Conservation (phyloP, 768 basidiomycete genomes). For the Multifurca ochricompacta region DNA sequence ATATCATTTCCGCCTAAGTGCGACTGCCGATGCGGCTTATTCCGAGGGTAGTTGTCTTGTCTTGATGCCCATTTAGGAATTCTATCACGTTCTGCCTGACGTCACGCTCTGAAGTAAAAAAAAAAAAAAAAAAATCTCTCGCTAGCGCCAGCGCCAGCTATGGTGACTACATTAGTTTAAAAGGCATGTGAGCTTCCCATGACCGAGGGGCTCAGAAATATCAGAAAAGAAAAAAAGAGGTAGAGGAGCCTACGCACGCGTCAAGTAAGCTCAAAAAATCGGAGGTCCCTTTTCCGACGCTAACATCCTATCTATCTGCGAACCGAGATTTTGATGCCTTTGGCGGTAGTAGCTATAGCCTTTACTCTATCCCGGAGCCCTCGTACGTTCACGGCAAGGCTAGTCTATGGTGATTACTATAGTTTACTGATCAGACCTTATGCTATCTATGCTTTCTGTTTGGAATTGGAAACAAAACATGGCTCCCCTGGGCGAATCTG, state of each 20-base stretch:
- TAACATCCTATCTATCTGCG: not conserved
- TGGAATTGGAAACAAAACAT: too few relatives aligned
- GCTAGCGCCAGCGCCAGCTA: too few relatives aligned
- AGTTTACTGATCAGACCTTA: too few relatives aligned
- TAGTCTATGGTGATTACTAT: too few relatives aligned
- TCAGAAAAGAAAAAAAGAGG: too few relatives aligned
- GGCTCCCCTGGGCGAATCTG: too few relatives aligned
- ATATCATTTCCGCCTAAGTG: conserved; percentile 18
- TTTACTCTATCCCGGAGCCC: not conserved
- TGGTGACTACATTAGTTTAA: too few relatives aligned
- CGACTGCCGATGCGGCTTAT: conserved; percentile 8
- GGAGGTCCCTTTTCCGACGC: not conserved
- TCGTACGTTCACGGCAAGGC: too few relatives aligned
- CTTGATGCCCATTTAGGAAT: not conserved
- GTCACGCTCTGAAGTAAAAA: conserved; percentile 11
- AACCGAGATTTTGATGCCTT: not conserved
- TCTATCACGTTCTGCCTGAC: conserved; percentile 18
- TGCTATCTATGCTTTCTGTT: too few relatives aligned
- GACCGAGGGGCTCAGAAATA: too few relatives aligned
- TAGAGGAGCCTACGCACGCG: not conserved
- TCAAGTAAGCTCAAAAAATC: not conserved
- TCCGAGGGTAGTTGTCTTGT: not conserved
- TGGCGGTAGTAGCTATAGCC: not conserved
- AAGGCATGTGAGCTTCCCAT: not conserved
- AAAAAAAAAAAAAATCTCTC: too few relatives aligned